Percentiles rank a stretch among this genome's conserved stretches.
Evolutionary conservation across 257 asterid genomes (phyloP).

Genomic region (Solanum arcanum): DNA sequence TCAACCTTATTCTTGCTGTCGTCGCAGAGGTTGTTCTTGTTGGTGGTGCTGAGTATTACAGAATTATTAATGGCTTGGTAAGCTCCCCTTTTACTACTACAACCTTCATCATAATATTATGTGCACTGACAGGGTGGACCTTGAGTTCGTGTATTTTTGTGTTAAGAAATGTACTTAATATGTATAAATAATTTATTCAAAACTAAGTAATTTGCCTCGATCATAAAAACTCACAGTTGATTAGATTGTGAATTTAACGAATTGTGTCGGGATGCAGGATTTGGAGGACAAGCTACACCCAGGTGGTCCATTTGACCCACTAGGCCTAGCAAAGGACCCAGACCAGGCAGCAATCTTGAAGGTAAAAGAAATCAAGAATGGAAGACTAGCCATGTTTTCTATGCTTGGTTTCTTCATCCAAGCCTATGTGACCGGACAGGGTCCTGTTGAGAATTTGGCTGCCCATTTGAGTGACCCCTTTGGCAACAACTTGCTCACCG

Average conservation of each 20-base stretch:
- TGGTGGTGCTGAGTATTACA: conserved; percentile 95
- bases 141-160: neutral
- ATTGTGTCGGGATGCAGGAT: conserved; percentile 24
- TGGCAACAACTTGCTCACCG: conserved; percentile 94
- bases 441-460: conserved; percentile 89
- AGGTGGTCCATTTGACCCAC: conserved; percentile 91
- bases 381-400: conserved; percentile 85
- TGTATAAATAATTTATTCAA: neutral
- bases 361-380: conserved; percentile 96
- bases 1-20: conserved; percentile 72
- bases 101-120: neutral
- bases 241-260: neutral
- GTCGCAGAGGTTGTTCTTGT: conserved; percentile 81
- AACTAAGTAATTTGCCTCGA: neutral
- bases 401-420: conserved; percentile 95
- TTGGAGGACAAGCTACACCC: conserved; percentile 97
- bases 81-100: neutral
- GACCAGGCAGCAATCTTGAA: conserved; percentile 90
- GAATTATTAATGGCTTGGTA: conserved; percentile 85
- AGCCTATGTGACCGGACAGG: conserved; percentile 88
- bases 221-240: neutral
- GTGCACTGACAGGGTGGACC: neutral
- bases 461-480: conserved; percentile 95
- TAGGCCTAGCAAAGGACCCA: conserved; percentile 85
- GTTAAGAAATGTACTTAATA: neutral